Percentiles rank a stretch among this genome's conserved stretches.
Evolutionary conservation across 768 basidiomycete genomes (phyloP).

Genomic region (Mrakia blollopis): DNA sequence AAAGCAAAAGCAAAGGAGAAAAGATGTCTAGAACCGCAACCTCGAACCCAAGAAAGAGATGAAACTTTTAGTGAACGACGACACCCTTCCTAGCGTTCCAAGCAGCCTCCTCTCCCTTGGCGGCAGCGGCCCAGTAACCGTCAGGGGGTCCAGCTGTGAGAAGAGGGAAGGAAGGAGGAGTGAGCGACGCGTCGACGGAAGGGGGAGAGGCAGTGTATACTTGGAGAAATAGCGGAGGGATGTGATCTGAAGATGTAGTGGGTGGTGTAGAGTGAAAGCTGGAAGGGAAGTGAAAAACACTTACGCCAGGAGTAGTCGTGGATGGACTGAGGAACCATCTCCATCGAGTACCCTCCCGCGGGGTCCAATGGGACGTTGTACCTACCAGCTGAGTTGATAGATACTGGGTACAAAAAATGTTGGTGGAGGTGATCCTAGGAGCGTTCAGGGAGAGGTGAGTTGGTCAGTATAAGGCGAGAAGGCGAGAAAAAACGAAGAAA

Average conservation of each 20-base stretch:
- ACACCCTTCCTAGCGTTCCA: constrained; percentile 30
- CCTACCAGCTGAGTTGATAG: constrained; percentile 74
- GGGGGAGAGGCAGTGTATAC: too few species aligned
- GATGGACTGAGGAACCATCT: constrained; percentile 78
- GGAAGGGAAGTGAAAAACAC: background rate
- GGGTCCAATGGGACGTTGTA: constrained; percentile 80
- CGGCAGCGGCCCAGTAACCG: constrained; percentile 65
- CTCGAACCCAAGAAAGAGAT: constrained; percentile 1
- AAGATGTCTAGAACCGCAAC: background rate
- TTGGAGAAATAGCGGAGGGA: background rate
- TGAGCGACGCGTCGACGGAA: too few species aligned
- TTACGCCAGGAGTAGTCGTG: constrained; percentile 70
- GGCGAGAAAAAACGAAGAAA: background rate
- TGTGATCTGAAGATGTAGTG: background rate
- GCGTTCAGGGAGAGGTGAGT: constrained; percentile 50
- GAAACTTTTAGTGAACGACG: background rate
- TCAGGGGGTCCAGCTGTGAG: constrained; percentile 38
- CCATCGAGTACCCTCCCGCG: constrained; percentile 81
- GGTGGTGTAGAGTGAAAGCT: background rate
- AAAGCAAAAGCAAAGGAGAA: constrained; percentile 6
- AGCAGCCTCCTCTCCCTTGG: constrained; percentile 36
- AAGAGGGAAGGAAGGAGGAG: constrained; percentile 39
- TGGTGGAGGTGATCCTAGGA: constrained; percentile 76
- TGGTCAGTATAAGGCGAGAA: background rate
- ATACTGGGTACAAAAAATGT: constrained; percentile 81